Evolutionary conservation across 2,329 filamentous ascomycete species (phyloP).

Genomic region (Aspergillus fumigatus): DNA sequence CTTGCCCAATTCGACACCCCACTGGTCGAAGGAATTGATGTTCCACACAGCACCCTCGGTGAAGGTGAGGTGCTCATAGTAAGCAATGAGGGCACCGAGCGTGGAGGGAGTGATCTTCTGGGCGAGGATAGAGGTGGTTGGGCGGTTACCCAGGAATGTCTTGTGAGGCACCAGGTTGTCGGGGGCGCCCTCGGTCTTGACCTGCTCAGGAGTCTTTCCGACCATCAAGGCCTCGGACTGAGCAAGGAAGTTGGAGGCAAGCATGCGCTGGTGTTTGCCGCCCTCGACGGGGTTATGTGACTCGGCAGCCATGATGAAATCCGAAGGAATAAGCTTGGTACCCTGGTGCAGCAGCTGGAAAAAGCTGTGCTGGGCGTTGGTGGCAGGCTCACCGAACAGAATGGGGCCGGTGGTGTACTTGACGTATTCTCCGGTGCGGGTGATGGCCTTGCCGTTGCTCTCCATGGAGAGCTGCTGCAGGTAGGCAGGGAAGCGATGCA

Average conservation of each 20-base stretch:
- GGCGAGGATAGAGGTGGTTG: slow-evolving; percentile 90
- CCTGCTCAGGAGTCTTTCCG: slow-evolving; percentile 45
- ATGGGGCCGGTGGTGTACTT: slow-evolving; percentile 98
- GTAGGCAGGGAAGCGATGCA: slow-evolving; percentile 98
- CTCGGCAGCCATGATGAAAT: slow-evolving; percentile 95
- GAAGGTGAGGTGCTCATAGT: slow-evolving; percentile 98
- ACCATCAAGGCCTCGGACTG: slow-evolving; percentile 53
- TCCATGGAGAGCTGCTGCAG: slow-evolving; percentile 99
- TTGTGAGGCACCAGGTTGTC: slow-evolving; percentile 81
- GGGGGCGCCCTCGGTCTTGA: slow-evolving; percentile 45
- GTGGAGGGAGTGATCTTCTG: slow-evolving; percentile 91
- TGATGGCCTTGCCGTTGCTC: slow-evolving; percentile 97
- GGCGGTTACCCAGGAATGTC: slow-evolving; percentile 96
- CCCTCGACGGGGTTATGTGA: slow-evolving; percentile 92
- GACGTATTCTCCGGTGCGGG: slow-evolving; percentile 77
- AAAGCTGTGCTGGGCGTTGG: slow-evolving; percentile 99
- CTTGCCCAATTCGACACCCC: slow-evolving; percentile 98
- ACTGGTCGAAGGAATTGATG: slow-evolving; percentile 99
- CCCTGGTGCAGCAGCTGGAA: slow-evolving; percentile 99
- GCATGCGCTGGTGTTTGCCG: slow-evolving; percentile 81
- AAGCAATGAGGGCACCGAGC: slow-evolving; percentile 90
- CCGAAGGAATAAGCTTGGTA: slow-evolving; percentile 95
- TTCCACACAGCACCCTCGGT: slow-evolving; percentile 98
- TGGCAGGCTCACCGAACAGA: slow-evolving; percentile 95
- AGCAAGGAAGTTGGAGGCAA: slow-evolving; percentile 49